Base-by-base conservation (phyloP, 2,329 filamentous ascomycete species). In the Botrytis galanthina region DNA sequence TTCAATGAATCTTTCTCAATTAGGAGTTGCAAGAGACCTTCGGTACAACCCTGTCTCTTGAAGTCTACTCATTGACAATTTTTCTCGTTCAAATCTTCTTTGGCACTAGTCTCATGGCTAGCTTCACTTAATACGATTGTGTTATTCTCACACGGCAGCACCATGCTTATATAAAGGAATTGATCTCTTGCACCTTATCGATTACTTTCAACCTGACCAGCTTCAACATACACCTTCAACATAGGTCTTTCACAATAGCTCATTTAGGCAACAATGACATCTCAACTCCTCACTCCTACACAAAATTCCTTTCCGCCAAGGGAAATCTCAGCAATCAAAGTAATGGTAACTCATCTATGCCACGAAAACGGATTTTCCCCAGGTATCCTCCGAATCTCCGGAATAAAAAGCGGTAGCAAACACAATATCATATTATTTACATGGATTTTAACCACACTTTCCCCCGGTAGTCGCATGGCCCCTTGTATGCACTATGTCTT, bases 21-120 rank as follows among this genome's bases (percentile, higher is more conserved):
- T 1, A 18, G 3, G 2, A 18, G 3, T 32, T 0, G 4, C 29
- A 3, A 29, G 14, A 29, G 18, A 14, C 7, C 29, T 18, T 32
- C n/a, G 18, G 8, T 9, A 32, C 51, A 8, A 18, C 14, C 14
- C n/a, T 29, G 51, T 29, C 51, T 57, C 0, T 29, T 18, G 51
- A 57, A 57, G 14, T 57, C 51, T 57, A 57, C 51, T 18, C 7
- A 9, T 57, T 29, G n/a, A 57, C 14, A 29, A 7, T 9, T 35
- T 37, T 18, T 14, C 12, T 48, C 4, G 14, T 22, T 16, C 1
- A 26, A n/a, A 22, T 35, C 12, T 6, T 18, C 26, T 35, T 35
- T 26, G 2, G 12, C 6, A 29, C n/a, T 32, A 32, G 63, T 35
- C 44, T 48, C 29, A 26, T 44, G 12, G 44, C 29, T 66, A 66